Percentiles rank a stretch among this genome's conserved stretches.
phyloP scores from a whole-genome alignment of 2,329 filamentous ascomycete species.

The Epichloe festucae region DNA sequence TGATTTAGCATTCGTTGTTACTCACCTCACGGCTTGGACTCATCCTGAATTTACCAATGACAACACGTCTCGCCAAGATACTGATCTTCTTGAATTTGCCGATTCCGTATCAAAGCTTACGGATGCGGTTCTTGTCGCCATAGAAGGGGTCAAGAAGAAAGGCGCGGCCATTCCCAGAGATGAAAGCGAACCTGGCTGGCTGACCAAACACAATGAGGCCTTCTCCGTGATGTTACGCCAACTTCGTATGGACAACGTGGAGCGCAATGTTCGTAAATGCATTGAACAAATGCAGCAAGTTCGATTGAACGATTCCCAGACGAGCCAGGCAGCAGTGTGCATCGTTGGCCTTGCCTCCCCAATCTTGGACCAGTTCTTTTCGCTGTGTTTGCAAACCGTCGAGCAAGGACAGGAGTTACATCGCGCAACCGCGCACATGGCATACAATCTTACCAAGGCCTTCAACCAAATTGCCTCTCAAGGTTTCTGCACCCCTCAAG shows the following conservation, averaged over 20 bases:
- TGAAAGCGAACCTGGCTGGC: constrained; percentile 24
- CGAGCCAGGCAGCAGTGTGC: constrained; percentile 18
- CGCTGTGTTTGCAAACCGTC: constrained; percentile 46
- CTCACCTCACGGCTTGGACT: constrained; percentile 56
- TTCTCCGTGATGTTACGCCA: constrained; percentile 41
- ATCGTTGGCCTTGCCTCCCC: constrained; percentile 35
- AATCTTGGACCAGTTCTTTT: constrained; percentile 60
- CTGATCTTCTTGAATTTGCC: constrained; percentile 34
- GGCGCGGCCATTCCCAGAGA: constrained; percentile 27
- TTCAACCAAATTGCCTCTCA: constrained; percentile 70
- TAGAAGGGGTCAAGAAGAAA: constrained; percentile 56
- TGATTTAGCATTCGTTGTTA: constrained; percentile 49
- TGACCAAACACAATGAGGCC: constrained; percentile 32
- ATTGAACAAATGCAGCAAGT: constrained; percentile 23
- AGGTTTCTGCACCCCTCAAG: constrained; percentile 83
- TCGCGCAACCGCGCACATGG: constrained; percentile 56
- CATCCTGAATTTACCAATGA: constrained; percentile 15
- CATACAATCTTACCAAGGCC: constrained; percentile 60
- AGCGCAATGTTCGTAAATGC: constrained; percentile 25
- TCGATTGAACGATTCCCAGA: constrained; percentile 14
- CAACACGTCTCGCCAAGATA: constrained; percentile 3
- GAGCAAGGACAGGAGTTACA: constrained; percentile 51
- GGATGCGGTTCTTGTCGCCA: constrained; percentile 64
- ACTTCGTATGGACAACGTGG: constrained; percentile 46
- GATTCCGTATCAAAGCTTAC: constrained; percentile 48